These are phyloP conservation scores for Neurospora sp. DNA, from an alignment of 495 filamentous ascomycete genomes.

Conservation along the genomic window DNA sequence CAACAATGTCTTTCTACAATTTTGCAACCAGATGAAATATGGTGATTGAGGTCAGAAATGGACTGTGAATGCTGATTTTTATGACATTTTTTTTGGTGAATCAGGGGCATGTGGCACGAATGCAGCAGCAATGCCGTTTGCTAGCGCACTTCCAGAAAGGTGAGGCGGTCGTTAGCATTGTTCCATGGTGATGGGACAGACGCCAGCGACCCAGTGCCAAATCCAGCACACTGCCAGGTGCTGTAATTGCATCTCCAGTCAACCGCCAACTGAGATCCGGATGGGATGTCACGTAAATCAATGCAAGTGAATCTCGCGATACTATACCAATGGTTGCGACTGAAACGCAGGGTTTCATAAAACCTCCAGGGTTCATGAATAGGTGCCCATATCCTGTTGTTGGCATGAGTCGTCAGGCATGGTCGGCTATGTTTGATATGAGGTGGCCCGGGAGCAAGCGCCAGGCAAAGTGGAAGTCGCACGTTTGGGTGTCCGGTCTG, in stretches of 20 bases:
- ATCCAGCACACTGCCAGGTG: not conserved
- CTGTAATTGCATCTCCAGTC: not conserved
- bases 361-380: not conserved
- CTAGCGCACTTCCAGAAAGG: not conserved
- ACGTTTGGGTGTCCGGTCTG: not conserved
- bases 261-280: not conserved
- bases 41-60: not conserved
- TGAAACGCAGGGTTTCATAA: not conserved
- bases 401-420: not conserved
- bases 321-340: not conserved
- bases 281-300: not conserved
- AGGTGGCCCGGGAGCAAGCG: not conserved
- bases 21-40: not conserved
- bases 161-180: not conserved
- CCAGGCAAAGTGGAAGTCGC: not conserved
- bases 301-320: not conserved
- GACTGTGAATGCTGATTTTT: not conserved
- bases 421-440: not conserved
- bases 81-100: not conserved
- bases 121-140: not conserved
- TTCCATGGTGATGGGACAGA: not conserved
- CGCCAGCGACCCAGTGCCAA: not conserved
- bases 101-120: not conserved
- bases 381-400: not conserved
- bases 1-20: not conserved